Percentiles rank a stretch among this genome's conserved stretches.
phyloP scores from a whole-genome alignment of 768 basidiomycete genomes.

The Leccinum disarticulatum region DNA sequence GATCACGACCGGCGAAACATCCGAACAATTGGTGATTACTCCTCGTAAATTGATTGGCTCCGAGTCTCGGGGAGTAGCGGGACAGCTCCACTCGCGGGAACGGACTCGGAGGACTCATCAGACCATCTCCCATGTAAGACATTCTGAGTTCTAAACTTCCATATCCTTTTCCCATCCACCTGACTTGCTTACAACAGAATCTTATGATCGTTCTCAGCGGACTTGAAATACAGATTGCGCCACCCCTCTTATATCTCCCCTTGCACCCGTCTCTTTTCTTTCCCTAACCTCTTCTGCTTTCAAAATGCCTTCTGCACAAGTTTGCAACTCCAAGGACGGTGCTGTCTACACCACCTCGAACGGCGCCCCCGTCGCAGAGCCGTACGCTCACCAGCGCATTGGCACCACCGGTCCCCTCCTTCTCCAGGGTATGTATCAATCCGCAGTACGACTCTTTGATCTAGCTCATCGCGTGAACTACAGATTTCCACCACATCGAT shows the following conservation, averaged over 20 bases:
- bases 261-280: neutral
- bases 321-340: slow-evolving; percentile 51
- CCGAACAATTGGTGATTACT: neutral
- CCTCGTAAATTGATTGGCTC: slow-evolving; percentile 1
- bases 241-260: slow-evolving; percentile 13
- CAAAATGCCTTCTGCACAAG: slow-evolving; percentile 66
- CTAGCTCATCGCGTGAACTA: slow-evolving; percentile 15
- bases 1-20: neutral
- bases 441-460: neutral
- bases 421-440: slow-evolving; percentile 65
- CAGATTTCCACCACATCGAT: slow-evolving; percentile 89
- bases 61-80: neutral
- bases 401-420: slow-evolving; percentile 81
- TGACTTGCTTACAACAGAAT: slow-evolving; percentile 9
- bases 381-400: slow-evolving; percentile 76
- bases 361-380: slow-evolving; percentile 73
- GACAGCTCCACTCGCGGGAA: neutral
- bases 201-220: slow-evolving; percentile 23
- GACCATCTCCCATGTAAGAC: slow-evolving; percentile 11
- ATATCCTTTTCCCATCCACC: slow-evolving; percentile 8
- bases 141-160: slow-evolving; percentile 8
- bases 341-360: slow-evolving; percentile 83
- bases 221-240: slow-evolving; percentile 18
- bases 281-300: slow-evolving; percentile 3
- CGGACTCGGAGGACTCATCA: too few relatives aligned